Conservation (phyloP, 192 early-diverging fungal species). For the Backusella tarrabulga region DNA sequence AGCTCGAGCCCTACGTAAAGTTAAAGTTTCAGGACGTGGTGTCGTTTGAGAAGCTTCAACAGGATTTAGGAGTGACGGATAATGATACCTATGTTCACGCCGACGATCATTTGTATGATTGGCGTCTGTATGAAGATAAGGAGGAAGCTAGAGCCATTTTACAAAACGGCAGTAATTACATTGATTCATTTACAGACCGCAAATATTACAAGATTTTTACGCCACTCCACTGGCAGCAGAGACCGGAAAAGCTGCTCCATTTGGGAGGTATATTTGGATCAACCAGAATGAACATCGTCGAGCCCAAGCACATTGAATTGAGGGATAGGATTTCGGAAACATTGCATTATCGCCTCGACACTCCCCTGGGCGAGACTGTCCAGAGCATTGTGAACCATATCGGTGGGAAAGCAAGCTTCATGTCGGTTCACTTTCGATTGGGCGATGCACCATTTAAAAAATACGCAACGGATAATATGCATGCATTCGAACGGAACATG, state of each 20-base stretch:
- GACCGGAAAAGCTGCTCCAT: conserved; percentile 42
- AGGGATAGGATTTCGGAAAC: conserved; percentile 33
- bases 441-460: conserved; percentile 22
- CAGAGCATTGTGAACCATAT: conserved; percentile 41
- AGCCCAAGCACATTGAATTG: conserved; percentile 36
- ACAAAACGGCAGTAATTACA: conserved; percentile 6
- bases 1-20: conserved; percentile 14
- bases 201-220: conserved; percentile 16
- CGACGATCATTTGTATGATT: conserved; percentile 47
- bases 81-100: conserved; percentile 40
- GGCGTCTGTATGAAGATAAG: conserved; percentile 48
- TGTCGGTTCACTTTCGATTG: conserved; percentile 42
- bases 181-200: conserved; percentile 21
- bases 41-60: conserved; percentile 10
- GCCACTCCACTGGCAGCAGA: conserved; percentile 27
- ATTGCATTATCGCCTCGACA: conserved; percentile 43
- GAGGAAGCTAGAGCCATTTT: conserved; percentile 17
- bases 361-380: conserved; percentile 39
- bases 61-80: background rate
- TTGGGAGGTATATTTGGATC: conserved; percentile 47
- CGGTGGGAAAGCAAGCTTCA: conserved; percentile 42
- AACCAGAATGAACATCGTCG: conserved; percentile 34
- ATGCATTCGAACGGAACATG: conserved; percentile 14
- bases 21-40: conserved; percentile 6
- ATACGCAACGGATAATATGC: background rate